A percentile compares a stretch with the other conserved stretches of the same genome.
phyloP scores from a whole-genome alignment of 139 green algal genomes.

The Haematococcus sp. region DNA sequence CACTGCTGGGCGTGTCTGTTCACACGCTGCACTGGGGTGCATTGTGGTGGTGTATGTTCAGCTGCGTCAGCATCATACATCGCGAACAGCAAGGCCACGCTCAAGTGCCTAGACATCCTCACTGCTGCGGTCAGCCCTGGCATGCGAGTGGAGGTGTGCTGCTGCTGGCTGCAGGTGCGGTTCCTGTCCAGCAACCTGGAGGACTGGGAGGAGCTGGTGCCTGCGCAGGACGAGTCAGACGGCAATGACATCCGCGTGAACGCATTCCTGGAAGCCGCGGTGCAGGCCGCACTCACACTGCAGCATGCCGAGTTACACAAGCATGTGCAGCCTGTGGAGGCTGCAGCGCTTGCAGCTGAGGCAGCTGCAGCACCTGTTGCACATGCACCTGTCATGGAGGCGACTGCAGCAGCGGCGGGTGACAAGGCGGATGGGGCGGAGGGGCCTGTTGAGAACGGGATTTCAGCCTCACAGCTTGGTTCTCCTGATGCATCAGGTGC shows the following conservation, averaged over 20 bases:
- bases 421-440: not conserved
- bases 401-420: not conserved
- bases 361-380: not conserved
- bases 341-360: not conserved
- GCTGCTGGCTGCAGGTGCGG: conserved; percentile 14
- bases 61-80: not conserved
- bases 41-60: not conserved
- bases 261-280: conserved; percentile 21
- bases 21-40: too few relatives aligned
- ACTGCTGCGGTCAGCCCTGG: not conserved
- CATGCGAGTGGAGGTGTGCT: not conserved
- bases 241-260: not conserved
- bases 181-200: conserved; percentile 34
- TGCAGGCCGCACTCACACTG: conserved; percentile 12
- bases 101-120: too few relatives aligned
- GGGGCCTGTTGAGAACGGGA: not conserved
- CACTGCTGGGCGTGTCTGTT: not conserved
- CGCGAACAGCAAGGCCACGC: not conserved
- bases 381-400: not conserved
- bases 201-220: conserved; percentile 17
- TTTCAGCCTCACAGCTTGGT: too few relatives aligned
- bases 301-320: conserved; percentile 7
- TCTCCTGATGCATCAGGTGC: too few relatives aligned
- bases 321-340: not conserved
- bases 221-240: not conserved